Conservation (phyloP, 345 rosid genomes). For the Murraya paniculata region DNA sequence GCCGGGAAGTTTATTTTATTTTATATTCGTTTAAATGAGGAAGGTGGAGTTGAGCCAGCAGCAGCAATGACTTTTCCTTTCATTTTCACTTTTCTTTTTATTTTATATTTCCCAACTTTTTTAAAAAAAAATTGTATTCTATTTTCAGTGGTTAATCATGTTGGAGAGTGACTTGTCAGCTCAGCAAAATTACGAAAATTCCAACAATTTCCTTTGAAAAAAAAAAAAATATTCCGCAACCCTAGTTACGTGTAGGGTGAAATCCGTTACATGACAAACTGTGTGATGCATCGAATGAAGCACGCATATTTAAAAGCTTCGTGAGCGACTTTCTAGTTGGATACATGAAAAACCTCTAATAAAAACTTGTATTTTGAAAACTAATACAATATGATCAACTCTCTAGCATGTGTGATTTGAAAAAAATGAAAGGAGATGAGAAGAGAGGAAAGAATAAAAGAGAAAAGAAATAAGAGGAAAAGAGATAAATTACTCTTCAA, state of each 20-base stretch:
- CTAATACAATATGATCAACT: no score
- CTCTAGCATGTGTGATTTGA: no score
- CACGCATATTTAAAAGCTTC: rapidly evolving
- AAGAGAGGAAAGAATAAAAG: no score
- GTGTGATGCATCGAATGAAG: background rate
- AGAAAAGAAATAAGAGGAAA: no score
- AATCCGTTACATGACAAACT: no score
- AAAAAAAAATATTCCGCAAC: no score
- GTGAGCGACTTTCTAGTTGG: no score
- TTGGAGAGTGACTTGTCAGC: constrained; percentile 1
- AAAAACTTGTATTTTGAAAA: rapidly evolving
- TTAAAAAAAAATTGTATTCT: background rate
- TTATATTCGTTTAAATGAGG: background rate
- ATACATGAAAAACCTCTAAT: no score
- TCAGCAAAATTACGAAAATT: background rate
- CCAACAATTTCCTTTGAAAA: background rate
- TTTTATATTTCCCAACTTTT: background rate
- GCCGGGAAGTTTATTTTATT: background rate
- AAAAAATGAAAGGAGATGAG: no score
- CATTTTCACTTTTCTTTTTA: background rate
- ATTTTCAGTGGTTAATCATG: background rate
- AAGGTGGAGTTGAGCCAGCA: constrained; percentile 5
- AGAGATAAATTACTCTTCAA: no score
- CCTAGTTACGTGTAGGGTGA: no score
- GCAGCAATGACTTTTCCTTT: background rate